Base-by-base conservation (phyloP, 495 filamentous ascomycete species). In the Hypoxylon subgilvum region DNA sequence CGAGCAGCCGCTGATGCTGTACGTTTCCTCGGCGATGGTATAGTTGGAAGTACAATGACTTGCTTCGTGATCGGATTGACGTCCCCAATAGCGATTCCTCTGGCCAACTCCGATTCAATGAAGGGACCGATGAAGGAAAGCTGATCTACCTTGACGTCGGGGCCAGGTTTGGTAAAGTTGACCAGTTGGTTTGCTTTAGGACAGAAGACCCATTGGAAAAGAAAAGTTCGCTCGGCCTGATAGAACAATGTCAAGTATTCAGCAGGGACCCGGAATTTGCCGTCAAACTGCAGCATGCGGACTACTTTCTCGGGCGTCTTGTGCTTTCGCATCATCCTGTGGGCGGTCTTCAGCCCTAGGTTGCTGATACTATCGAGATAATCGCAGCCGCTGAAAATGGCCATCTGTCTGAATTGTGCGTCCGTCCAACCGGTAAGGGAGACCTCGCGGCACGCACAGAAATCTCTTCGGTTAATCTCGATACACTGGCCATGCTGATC, bases 371-470 rank as follows among this genome's bases (percentile, higher is more conserved):
- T 88, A 4, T 86, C 79, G 42, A 97, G 80, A 72, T 99, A 99
- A 69, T 99, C 95, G 71, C 95, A 99, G n/a, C 95, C 95, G 69
- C 91, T 96, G 16, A 99, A 69, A 46, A 99, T 97, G 43, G 92
- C 91, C 95, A 99, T 99, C 16, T 81, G 86, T 40, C 95, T 82
- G 64, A 99, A 99, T 50, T 97, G 89, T 5, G 76, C 79, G 71
- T 97, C 91, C 2, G 89, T 88, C 93, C 94, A 99, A 10, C 92
- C 93, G 9, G 90, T 86, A 13, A 99, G 73, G 43, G 86, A 95
- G 32, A 97, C 82, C 52, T 96, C 93, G 36, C 87, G 86, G 55
- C 91, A 95, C 32, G 88, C 86, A 27, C 89, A 87, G 62, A 99
- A 97, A 57, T 96, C 87, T 0, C 80, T 84, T 13, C 93, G 86